Percentiles rank a stretch among this genome's conserved stretches.
Conservation (phyloP, 2,329 filamentous ascomycete species). For the Pleurostoma richardsiae region DNA sequence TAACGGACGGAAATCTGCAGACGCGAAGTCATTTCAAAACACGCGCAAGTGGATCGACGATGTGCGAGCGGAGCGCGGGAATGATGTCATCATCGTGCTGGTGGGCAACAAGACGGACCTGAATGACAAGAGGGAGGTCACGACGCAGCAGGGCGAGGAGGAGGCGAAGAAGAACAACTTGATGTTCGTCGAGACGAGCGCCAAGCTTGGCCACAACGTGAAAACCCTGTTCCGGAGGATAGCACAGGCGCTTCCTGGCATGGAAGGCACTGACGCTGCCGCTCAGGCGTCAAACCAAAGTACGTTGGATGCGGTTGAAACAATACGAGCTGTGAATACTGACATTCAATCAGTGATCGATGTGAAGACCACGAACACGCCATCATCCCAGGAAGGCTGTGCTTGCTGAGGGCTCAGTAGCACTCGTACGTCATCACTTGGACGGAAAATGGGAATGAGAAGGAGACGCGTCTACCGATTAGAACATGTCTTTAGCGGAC, state of each 20-base stretch:
- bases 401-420: conserved; percentile 44
- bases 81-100: conserved; percentile 97
- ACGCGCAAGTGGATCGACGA: conserved; percentile 99
- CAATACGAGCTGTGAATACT: conserved; percentile 9
- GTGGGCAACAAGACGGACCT: conserved; percentile 99
- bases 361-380: conserved; percentile 75
- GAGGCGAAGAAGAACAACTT: conserved; percentile 97
- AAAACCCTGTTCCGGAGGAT: conserved; percentile 97
- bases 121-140: conserved; percentile 97
- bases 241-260: conserved; percentile 93
- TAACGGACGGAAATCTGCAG: conserved; percentile 28
- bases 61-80: conserved; percentile 90
- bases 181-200: conserved; percentile 99
- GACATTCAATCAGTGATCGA: conserved; percentile 68
- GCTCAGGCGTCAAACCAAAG: conserved; percentile 71
- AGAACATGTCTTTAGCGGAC: too few species aligned
- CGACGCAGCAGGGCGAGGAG: conserved; percentile 91
- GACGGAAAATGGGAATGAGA: too few species aligned
- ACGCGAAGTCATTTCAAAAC: conserved; percentile 96
- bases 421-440: too few species aligned
- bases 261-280: conserved; percentile 85
- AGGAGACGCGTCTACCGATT: too few species aligned
- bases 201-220: conserved; percentile 96
- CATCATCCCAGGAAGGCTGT: conserved; percentile 68
- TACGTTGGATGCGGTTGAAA: conserved; percentile 38